Conservation (phyloP, 768 basidiomycete species). For the Boletus rufocinnamomeus region DNA sequence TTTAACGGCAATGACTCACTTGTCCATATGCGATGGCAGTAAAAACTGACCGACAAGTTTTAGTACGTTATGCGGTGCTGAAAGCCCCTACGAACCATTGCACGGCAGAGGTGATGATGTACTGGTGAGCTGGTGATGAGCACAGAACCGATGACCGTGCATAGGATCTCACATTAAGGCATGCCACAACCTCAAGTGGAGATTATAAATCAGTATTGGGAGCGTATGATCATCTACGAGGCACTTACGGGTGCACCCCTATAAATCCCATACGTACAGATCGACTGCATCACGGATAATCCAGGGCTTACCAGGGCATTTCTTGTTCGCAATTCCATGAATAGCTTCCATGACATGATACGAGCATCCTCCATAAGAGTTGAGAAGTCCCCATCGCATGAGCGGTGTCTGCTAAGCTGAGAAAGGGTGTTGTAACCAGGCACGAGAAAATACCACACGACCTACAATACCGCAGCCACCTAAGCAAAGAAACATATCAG, state of each 20-base stretch:
- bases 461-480: slow-evolving; percentile 9
- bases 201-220: neutral
- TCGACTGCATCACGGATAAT: neutral
- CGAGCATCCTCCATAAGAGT: neutral
- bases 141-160: neutral
- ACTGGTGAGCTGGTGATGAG: slow-evolving; percentile 5
- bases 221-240: neutral
- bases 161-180: neutral
- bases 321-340: slow-evolving; percentile 2
- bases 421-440: neutral
- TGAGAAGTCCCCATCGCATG: slow-evolving; percentile 6
- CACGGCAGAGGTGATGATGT: neutral
- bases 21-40: slow-evolving; percentile 18
- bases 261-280: neutral
- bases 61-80: too few relatives aligned
- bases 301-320: slow-evolving; percentile 1
- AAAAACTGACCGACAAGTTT: slow-evolving; percentile 11
- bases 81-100: slow-evolving; percentile 7
- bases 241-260: slow-evolving; percentile 15
- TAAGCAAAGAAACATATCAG: neutral
- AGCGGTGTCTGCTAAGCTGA: slow-evolving; percentile 10
- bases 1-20: slow-evolving; percentile 4
- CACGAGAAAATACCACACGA: neutral
- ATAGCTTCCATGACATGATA: slow-evolving; percentile 1
- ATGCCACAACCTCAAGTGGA: neutral